Evolutionary conservation across 139 green algal species (phyloP), one percentile per base, ranked within the genome.

Genomic region (Chlorella vulgaris): DNA sequence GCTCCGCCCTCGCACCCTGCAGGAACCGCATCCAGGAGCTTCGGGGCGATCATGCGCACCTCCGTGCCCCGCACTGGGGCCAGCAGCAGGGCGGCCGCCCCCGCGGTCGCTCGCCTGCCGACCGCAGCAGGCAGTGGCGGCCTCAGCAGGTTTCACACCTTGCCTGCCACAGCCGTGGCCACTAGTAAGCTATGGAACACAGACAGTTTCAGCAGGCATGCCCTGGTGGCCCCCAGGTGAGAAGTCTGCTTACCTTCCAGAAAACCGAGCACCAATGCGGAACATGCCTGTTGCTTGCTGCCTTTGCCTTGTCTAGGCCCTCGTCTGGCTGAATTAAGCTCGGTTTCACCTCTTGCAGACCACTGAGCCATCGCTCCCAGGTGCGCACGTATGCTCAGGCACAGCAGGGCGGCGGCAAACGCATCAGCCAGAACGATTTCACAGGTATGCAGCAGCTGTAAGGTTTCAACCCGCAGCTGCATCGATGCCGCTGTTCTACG

Each of bases 391-490:
- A 78, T 33, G 82, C 82, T 21, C 51, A 67, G 63, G 61, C 63
- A 24, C 33, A 15, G 47, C n/a, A 40, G 40, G 62, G 73, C 51
- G 86, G 88, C 31, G 90, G 89, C 53, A 95, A 94, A 80, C 82
- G 86, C 22, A 97, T 96, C 80, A 94, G 86, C 29, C 96, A 98
- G 80, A 88, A 90, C 21, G 94, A 99, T 87, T 99, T 98, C 86
- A 99, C 96, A 5, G 73, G 73, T 79, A 21, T 31, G 29, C 0
- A 28, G 65, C 22, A 24, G 47, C 13, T 58, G 96, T 98, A 43
- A 97, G 95, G n/a, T n/a, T n/a, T n/a, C n/a, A n/a, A n/a, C n/a
- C n/a, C n/a, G n/a, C n/a, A n/a, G n/a, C n/a, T n/a, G n/a, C n/a
- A n/a, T n/a, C n/a, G n/a, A n/a, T n/a, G n/a, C n/a, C n/a, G n/a